Percentiles rank a stretch among this genome's conserved stretches.
Conservation (phyloP, 148 eudicot genomes). For the Chenopodium suecicum region DNA sequence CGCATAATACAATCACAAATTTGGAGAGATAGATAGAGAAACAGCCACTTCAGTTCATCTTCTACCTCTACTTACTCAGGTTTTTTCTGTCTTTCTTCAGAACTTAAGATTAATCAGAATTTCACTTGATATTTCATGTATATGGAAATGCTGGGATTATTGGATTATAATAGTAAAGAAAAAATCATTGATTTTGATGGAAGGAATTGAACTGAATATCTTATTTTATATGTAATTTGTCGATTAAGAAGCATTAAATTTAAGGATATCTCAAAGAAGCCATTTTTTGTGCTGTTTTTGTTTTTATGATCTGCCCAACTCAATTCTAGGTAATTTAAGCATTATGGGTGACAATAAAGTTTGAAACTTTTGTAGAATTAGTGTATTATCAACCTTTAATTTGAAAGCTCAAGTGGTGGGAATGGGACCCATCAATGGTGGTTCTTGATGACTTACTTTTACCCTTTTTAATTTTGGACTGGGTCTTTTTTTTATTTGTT, state of each 20-base stretch:
- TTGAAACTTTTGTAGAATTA: constrained; percentile 1
- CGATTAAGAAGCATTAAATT: neutral
- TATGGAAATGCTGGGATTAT: neutral
- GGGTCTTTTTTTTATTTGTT: neutral
- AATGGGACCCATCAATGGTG: constrained; percentile 17
- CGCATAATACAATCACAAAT: neutral
- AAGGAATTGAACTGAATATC: neutral
- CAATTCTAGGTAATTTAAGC: neutral
- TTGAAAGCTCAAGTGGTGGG: constrained; percentile 6
- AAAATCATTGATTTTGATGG: neutral
- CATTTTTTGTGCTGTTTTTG: neutral
- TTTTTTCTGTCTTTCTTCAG: constrained; percentile 5
- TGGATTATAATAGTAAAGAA: neutral
- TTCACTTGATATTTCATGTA: neutral
- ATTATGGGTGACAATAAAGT: neutral
- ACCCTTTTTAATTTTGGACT: neutral
- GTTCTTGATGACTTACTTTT: neutral
- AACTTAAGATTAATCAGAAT: constrained; percentile 1
- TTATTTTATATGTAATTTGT: neutral
- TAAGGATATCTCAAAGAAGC: neutral
- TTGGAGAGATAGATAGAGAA: neutral
- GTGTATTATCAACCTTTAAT: neutral
- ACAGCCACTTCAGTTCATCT: constrained; percentile 2
- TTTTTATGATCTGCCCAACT: neutral
- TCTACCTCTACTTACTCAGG: neutral